A percentile compares a stretch with the other conserved stretches of the same genome.
These are phyloP conservation scores for Phialophora tarda DNA, from an alignment of 2,329 filamentous ascomycete species.

Conservation along the genomic window DNA sequence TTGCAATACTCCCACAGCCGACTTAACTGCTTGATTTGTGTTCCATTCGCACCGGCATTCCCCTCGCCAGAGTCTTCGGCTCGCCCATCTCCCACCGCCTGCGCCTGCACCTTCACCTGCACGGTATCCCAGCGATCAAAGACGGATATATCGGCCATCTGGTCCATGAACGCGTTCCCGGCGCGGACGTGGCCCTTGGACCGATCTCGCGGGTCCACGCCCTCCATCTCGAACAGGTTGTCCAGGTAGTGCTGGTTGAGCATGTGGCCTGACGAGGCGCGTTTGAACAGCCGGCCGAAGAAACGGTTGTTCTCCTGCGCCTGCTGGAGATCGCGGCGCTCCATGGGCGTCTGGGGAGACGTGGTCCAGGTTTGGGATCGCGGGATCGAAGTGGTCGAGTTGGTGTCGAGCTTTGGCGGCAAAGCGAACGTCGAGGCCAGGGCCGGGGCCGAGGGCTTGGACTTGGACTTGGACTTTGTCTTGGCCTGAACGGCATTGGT, in stretches of 20 bases:
- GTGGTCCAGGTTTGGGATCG: neutral
- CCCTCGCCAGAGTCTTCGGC: neutral
- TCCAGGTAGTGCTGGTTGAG: slow-evolving; percentile 55
- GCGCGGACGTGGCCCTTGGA: slow-evolving; percentile 39
- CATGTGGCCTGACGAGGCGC: slow-evolving; percentile 49
- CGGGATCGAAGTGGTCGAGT: neutral
- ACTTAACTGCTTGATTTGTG: slow-evolving; percentile 47
- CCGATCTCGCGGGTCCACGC: slow-evolving; percentile 31
- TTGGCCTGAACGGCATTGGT: too few relatives aligned
- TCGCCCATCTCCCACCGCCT: slow-evolving; percentile 4
- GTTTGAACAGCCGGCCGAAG: slow-evolving; percentile 56
- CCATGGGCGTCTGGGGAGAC: slow-evolving; percentile 25
- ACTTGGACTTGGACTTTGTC: neutral
- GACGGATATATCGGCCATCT: slow-evolving; percentile 38
- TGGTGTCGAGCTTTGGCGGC: neutral
- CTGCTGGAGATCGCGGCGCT: neutral
- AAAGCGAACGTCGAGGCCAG: neutral
- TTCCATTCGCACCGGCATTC: neutral
- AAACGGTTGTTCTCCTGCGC: slow-evolving; percentile 51
- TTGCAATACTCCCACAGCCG: slow-evolving; percentile 51
- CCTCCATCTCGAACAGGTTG: slow-evolving; percentile 48
- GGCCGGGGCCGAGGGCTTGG: neutral
- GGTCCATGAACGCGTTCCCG: slow-evolving; percentile 47
- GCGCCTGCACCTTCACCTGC: neutral
- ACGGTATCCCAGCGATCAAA: slow-evolving; percentile 33